phyloP scores from a whole-genome alignment of 176 grass and related monocot species.

The Hyparrhenia diplandra region DNA sequence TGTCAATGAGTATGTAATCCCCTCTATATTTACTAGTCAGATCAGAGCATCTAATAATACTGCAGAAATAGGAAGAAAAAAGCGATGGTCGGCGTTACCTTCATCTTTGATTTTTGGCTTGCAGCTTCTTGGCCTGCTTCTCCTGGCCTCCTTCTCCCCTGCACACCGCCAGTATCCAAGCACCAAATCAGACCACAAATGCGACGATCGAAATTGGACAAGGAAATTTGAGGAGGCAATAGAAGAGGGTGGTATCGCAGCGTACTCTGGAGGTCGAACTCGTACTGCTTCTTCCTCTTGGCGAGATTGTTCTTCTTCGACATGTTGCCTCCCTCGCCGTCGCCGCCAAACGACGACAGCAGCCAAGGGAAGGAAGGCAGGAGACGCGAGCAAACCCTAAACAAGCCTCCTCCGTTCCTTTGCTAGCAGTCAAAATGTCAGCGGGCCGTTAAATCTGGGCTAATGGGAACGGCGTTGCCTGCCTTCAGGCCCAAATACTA shows the following conservation, averaged over 20 bases:
- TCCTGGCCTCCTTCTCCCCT: conserved; percentile 81
- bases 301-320: conserved; percentile 95
- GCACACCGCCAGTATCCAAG: neutral
- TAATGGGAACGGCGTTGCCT: neutral
- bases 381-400: conserved; percentile 23
- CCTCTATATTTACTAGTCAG: neutral
- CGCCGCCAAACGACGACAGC: neutral
- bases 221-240: neutral
- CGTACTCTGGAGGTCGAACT: conserved; percentile 77
- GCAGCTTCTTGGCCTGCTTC: conserved; percentile 68
- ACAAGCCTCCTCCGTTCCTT: neutral
- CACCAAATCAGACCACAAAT: neutral
- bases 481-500: neutral
- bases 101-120: conserved; percentile 87
- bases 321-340: conserved; percentile 18
- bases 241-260: neutral
- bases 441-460: neutral
- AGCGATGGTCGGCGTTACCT: conserved; percentile 30
- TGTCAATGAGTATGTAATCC: neutral
- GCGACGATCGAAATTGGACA: neutral
- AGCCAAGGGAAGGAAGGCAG: neutral
- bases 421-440: neutral
- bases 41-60: no score
- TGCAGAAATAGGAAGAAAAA: neutral
- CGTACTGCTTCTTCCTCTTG: conserved; percentile 72